Evolutionary conservation across 1,139 yeast species (phyloP).

Genomic region (Pichia sp.): DNA sequence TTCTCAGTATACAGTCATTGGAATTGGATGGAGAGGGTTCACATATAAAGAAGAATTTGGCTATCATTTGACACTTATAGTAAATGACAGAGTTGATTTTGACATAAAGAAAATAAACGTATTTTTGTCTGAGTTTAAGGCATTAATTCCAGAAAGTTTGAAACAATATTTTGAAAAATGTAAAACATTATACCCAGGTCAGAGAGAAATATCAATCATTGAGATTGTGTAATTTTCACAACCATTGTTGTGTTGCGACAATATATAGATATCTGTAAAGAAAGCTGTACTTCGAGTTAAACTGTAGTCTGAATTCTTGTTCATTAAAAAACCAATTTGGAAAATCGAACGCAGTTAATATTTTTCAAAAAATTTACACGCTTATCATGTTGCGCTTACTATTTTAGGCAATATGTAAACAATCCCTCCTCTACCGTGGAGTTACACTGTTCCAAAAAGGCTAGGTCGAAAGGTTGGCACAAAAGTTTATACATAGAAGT

Average conservation of each 20-base stretch:
- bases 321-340: too few species aligned
- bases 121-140: constrained; percentile 5
- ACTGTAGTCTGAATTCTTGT: too few species aligned
- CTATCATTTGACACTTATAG: constrained; percentile 8
- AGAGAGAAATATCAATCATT: neutral
- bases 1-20: neutral
- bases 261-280: too few species aligned
- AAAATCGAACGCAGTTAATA: too few species aligned
- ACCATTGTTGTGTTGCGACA: neutral
- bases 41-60: neutral
- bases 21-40: constrained; percentile 9
- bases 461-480: neutral
- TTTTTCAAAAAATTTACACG: neutral
- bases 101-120: neutral
- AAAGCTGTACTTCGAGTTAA: too few species aligned
- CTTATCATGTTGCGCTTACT: constrained; percentile 1
- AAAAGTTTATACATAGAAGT: too few species aligned
- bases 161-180: constrained; percentile 6
- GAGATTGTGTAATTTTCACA: neutral
- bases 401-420: constrained; percentile 12
- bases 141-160: constrained; percentile 1
- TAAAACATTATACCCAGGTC: constrained; percentile 7
- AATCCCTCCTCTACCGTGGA: neutral
- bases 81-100: constrained; percentile 7
- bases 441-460: neutral